phyloP scores from a whole-genome alignment of 495 filamentous ascomycete species.

The Acidomyces sp. region DNA sequence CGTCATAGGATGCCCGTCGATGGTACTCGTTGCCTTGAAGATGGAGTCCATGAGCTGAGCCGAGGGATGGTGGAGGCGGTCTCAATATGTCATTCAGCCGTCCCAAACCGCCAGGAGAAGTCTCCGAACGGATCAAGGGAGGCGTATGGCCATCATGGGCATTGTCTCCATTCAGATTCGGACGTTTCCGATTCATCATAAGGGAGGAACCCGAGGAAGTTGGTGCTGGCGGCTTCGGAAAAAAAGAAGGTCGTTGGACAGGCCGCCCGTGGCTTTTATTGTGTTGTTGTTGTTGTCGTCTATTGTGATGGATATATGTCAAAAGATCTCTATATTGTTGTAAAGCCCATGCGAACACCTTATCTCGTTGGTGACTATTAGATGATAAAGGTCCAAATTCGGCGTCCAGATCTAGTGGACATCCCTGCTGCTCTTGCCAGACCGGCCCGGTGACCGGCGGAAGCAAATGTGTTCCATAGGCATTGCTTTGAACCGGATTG shows the following conservation, averaged over 20 bases:
- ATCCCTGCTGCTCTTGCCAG: too few species aligned
- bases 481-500: background rate
- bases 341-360: constrained; percentile 72
- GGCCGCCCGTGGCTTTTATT: constrained; percentile 24
- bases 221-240: constrained; percentile 48
- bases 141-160: too few species aligned
- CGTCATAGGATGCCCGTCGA: constrained; percentile 14
- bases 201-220: constrained; percentile 15
- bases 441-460: too few species aligned
- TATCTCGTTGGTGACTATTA: constrained; percentile 63
- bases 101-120: background rate
- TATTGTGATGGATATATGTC: constrained; percentile 54
- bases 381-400: constrained; percentile 26
- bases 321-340: constrained; percentile 78
- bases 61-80: background rate
- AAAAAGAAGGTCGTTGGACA: constrained; percentile 44
- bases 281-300: constrained; percentile 35
- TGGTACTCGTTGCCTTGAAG: constrained; percentile 7
- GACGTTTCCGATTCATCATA: constrained; percentile 29
- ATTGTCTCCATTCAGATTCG: too few species aligned
- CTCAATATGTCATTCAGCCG: background rate
- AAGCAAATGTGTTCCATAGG: too few species aligned
- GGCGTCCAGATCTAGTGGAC: constrained; percentile 8
- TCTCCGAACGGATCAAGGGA: too few species aligned
- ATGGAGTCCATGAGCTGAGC: constrained; percentile 9